Evolutionary conservation across 768 basidiomycete genomes (phyloP), one percentile per base, ranked within the genome.

Genomic region (Termitomyces sp.): DNA sequence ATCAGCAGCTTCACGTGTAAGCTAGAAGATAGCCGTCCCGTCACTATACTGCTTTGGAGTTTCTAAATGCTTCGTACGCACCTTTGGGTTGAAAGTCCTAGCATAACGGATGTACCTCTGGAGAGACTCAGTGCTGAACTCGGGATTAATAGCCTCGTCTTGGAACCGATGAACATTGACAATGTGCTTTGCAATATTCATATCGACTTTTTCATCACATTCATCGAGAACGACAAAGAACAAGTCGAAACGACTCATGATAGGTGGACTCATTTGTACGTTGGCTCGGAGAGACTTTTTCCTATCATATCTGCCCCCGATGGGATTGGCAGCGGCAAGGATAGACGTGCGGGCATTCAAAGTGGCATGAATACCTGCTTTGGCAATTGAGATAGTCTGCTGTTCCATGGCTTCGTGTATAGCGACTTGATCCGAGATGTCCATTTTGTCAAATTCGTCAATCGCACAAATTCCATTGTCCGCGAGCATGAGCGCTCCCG

Each of bases 341-440:
- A 99, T 98, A 4, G 93, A 95, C 0, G 97, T 98, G 11, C 97
- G 86, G 1, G 97, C 97, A 63, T 99, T 99, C 52, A 99, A 80
- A 0, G 97, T 99, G 0, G 97, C 96, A 64, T 98, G 96, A 61
- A 99, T 99, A 53, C 97, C 97, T 2, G 97, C 97, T 69, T 99
- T 99, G 39, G 97, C 97, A 59, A 98, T 98, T 27, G 94, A 97
- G 63, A 98, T 98, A 1, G 96, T 98, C 74, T 98, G 95, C 73
- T 98, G 96, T 85, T 98, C 96, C 96, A 98, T 98, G 7, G 96
- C 96, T 79, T 98, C 96, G 78, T 99, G 97, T 63, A 99, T 98
- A 33, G 97, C 97, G 40, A 98, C 94, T 69, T 98, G 97, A 69
- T 98, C 97, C 0, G 91, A 87, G 50, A 98, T 86, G 68, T 98